Conservation (phyloP, 2,329 filamentous ascomycete species). For the Trichoderma cornu-damae region DNA sequence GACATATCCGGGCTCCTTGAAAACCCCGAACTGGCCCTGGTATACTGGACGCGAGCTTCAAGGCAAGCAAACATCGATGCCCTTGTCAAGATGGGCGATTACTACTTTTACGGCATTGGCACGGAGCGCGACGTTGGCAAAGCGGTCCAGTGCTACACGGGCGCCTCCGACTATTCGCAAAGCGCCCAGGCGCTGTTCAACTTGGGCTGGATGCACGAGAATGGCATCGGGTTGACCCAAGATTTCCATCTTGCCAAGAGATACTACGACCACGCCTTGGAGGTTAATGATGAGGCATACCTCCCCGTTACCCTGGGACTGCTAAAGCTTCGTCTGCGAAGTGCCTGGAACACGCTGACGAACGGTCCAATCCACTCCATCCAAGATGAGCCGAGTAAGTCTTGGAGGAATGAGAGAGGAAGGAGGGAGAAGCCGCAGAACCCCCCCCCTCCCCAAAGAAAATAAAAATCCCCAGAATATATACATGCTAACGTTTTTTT, state of each 20-base stretch:
- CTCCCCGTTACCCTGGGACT: conserved; percentile 85
- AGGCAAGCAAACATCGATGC: conserved; percentile 91
- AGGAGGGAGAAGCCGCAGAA: background rate
- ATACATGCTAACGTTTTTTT: background rate
- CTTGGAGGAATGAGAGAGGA: too few species aligned
- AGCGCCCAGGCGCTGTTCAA: conserved; percentile 97
- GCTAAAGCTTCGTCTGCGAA: conserved; percentile 75
- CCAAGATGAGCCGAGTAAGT: conserved; percentile 76
- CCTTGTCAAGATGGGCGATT: conserved; percentile 96
- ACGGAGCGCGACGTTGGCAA: conserved; percentile 69
- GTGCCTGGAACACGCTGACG: conserved; percentile 91
- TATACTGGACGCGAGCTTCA: conserved; percentile 93
- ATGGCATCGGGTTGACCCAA: conserved; percentile 84
- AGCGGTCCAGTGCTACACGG: conserved; percentile 87
- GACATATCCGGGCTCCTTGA: conserved; percentile 39
- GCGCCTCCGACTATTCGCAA: conserved; percentile 83
- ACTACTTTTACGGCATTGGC: conserved; percentile 82
- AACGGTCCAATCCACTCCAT: conserved; percentile 90
- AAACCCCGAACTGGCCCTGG: conserved; percentile 62
- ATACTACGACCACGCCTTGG: conserved; percentile 88
- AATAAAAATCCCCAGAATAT: too few species aligned
- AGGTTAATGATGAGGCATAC: conserved; percentile 90
- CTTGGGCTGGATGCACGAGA: conserved; percentile 99
- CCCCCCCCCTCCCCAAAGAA: too few species aligned
- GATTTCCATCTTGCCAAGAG: conserved; percentile 96